Evolutionary conservation across 768 basidiomycete species (phyloP).

Genomic region (Leucocoprinus sp.): DNA sequence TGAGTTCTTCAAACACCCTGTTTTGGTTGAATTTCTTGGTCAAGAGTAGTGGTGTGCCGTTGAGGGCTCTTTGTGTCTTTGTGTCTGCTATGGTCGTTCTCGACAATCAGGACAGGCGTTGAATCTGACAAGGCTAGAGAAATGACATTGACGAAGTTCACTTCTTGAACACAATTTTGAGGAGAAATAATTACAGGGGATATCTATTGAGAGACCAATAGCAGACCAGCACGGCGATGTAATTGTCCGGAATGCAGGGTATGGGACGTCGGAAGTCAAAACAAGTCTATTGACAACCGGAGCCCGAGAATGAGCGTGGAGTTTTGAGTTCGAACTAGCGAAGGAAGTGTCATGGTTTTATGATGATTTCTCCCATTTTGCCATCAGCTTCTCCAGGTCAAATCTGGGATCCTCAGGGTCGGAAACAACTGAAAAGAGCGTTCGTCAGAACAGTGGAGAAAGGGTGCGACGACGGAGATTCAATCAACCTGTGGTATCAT

Average conservation of each 20-base stretch:
- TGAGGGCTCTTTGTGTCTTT: no score
- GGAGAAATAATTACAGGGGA: no score
- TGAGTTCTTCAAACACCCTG: no score
- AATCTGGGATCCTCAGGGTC: conserved; percentile 94
- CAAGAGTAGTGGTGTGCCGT: no score
- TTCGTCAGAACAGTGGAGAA: conserved; percentile 4
- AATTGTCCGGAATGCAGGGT: neutral
- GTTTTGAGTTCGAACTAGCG: conserved; percentile 4
- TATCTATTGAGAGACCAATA: no score
- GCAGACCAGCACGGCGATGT: no score
- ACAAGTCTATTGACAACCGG: conserved; percentile 17
- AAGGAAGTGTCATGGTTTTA: conserved; percentile 25
- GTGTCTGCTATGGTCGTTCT: no score
- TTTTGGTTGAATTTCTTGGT: no score
- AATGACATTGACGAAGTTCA: no score
- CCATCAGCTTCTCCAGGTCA: conserved; percentile 87
- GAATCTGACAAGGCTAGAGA: no score
- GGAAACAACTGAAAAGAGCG: conserved; percentile 58
- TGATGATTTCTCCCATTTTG: conserved; percentile 66
- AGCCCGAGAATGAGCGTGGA: conserved; percentile 7
- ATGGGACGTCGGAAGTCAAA: conserved; percentile 6
- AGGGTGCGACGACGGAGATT: neutral
- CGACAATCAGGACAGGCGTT: no score
- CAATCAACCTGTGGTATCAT: conserved; percentile 50
- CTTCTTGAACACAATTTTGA: no score